Conservation (phyloP, 2,329 filamentous ascomycete species). For the Pyricularia pennisetigena region DNA sequence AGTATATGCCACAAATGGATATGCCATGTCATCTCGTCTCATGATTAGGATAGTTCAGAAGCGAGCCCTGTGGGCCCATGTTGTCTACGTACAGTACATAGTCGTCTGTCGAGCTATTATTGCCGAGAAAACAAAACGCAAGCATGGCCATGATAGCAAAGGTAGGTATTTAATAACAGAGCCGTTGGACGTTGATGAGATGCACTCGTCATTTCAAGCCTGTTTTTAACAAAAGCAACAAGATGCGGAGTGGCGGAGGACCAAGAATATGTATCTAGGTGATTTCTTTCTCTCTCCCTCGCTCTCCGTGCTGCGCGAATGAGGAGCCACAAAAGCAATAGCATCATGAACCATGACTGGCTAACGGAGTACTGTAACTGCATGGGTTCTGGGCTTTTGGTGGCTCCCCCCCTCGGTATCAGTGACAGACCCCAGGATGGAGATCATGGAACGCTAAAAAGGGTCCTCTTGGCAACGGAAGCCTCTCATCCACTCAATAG, state of each 20-base stretch:
- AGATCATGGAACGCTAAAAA: not conserved
- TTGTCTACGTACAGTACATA: not conserved
- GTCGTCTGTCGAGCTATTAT: not conserved
- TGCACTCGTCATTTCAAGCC: not conserved
- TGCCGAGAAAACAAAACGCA: not conserved
- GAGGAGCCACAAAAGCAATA: not conserved
- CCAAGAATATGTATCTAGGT: too few relatives aligned
- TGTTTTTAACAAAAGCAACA: not conserved
- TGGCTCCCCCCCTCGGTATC: not conserved
- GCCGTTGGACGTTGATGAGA: not conserved
- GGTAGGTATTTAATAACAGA: not conserved
- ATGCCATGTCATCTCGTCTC: not conserved
- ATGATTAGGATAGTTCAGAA: not conserved
- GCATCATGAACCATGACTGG: not conserved
- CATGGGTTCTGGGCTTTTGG: not conserved
- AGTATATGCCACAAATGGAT: not conserved
- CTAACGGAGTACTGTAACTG: not conserved
- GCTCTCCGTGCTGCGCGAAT: not conserved
- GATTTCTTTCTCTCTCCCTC: not conserved
- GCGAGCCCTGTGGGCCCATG: not conserved
- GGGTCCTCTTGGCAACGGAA: not conserved
- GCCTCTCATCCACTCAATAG: not conserved
- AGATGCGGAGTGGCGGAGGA: not conserved
- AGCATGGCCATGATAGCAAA: not conserved
- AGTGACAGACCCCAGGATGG: not conserved